Evolutionary conservation across 306 rosid species (phyloP).

Genomic region (Quercus gilva): DNA sequence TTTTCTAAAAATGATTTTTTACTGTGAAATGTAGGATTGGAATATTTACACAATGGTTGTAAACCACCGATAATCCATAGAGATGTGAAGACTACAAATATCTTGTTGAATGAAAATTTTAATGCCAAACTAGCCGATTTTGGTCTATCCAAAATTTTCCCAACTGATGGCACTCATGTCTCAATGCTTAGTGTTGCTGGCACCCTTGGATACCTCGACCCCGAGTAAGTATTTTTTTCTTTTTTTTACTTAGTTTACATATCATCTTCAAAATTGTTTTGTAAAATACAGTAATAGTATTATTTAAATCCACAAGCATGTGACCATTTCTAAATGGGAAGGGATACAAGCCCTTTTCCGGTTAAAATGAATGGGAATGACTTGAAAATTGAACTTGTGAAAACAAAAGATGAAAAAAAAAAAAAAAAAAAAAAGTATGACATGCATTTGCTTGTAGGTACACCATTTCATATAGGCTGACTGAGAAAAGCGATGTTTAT

Average conservation of each 20-base stretch:
- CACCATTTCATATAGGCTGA: neutral
- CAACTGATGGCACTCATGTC: conserved; percentile 27
- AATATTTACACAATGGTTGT: conserved; percentile 56
- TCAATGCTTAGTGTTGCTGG: conserved; percentile 35
- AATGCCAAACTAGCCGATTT: conserved; percentile 52
- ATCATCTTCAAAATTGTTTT: too few species aligned
- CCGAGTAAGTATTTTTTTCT: conserved; percentile 32
- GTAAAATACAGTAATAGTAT: too few species aligned
- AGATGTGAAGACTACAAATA: conserved; percentile 50
- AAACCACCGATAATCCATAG: conserved; percentile 44
- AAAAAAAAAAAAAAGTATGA: neutral
- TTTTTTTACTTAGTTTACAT: too few species aligned
- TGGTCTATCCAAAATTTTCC: conserved; percentile 35
- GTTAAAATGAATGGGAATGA: too few species aligned
- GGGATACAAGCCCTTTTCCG: neutral
- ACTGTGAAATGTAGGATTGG: conserved; percentile 37
- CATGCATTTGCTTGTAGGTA: neutral
- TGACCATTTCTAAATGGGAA: neutral
- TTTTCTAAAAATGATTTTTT: neutral
- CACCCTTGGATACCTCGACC: conserved; percentile 44
- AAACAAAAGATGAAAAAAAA: neutral
- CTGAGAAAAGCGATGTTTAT: conserved; percentile 21
- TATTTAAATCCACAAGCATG: too few species aligned
- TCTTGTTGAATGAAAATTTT: conserved; percentile 38
- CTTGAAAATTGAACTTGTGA: too few species aligned